Evolutionary conservation across 192 early-diverging fungal genomes (phyloP), one percentile per base, ranked within the genome.

Genomic region (Bifiguratus adelaidae): DNA sequence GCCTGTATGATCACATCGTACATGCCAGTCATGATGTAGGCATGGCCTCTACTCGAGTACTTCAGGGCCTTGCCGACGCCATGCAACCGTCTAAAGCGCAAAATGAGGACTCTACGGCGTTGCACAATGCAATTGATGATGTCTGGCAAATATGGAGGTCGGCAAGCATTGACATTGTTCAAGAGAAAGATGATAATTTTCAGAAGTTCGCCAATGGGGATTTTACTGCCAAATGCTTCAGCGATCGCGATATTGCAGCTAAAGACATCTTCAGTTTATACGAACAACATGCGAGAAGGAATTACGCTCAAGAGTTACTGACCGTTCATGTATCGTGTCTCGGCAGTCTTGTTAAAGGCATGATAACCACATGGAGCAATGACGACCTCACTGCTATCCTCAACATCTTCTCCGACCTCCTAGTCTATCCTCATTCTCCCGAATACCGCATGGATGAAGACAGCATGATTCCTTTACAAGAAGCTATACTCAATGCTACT

Each of bases 21-120:
- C 52, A 62, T 32, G 70, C 78, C 3, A 82, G 81, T 7, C 76
- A 80, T 21, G 89, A 92, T 38, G 89, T 92, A 0, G 68, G 85
- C 0, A 69, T 84, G 18, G 81, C 89, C 3, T 73, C 80, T 2
- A 60, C 90, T 6, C 86, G 90, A 46, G 71, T 73, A 26, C 61
- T 92, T 9, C 68, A 75, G 15, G 68, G 55, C 11, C 66, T 91
- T 30, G 77, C 81, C 25, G 59, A 59, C 20, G 67, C 70, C 33
- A 48, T 61, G 9, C 58, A 68, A 20, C 66, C 67, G 29, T 41
- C 35, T 19, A 32, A 50, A 8, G 44, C 58, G 2, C 16, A 41
- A 1, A 37, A 32, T 8, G 50, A 54, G 6, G 45, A 41, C 1
- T n/a, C n/a, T n/a, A n/a, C n/a, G n/a, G n/a, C n/a, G n/a, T n/a